Base-by-base conservation (phyloP, 768 basidiomycete species). In the Tulasnella sp. region DNA sequence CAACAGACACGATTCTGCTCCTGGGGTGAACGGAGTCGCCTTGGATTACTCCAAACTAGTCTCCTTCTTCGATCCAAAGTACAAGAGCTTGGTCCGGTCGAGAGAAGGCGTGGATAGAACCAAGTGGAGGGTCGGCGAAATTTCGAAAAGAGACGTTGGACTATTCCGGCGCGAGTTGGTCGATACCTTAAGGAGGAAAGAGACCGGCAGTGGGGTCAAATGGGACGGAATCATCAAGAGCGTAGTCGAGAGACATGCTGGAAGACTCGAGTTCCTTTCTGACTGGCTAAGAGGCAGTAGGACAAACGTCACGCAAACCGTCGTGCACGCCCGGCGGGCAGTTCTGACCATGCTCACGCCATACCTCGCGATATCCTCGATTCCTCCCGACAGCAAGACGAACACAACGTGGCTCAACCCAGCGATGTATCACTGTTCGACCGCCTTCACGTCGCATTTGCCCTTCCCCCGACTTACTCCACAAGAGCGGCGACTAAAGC, bases 1-100 rank as follows among this genome's bases (percentile, higher is more conserved):
- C 11, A 78, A 78, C 55, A 39, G 78, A 51, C 73, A 74, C 61
- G 67, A 78, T 40, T 5, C 23, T n/a, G 73, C 18, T 20, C n/a
- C 46, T 29, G 11, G 32, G 16, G 26, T 74, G 18, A 46, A 39
- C 29, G 44, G 51, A n/a, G 75, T 76, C 16, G 5, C 20, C 18
- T 35, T 78, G 13, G 78, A 78, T 37, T 69, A 78, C 51, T 48
- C 72, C 23, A 39, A 35, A 18, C 2, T 67, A n/a, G 57, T 78
- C 67, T 35, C 51, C 16, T 74, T 75, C 55, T 78, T 48, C 26
- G 37, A 78, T 37, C 35, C 72, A 13, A 55, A 61, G 42, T 78
- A 74, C 73, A 18, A 18, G 15, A 78, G 78, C 67, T 51, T 74
- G 3, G 72, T 61, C 1, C 5, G 2, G 3, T 39, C 73, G 9